Conservation (phyloP, 2,329 filamentous ascomycete species). For the Fusarium hainanense region DNA sequence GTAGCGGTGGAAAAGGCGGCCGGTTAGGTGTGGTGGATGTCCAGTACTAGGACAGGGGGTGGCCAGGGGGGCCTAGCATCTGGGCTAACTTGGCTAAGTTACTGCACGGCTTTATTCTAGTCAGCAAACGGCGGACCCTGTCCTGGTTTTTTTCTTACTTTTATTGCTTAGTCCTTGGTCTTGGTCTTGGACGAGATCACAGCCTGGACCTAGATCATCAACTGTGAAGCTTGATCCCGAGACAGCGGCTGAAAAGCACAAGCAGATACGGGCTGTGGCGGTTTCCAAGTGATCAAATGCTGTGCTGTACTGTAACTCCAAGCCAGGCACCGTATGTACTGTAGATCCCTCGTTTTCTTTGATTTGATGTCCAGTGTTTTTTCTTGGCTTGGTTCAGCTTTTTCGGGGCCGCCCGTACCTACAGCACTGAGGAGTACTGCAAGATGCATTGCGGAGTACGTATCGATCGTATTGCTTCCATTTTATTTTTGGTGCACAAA, state of each 20-base stretch:
- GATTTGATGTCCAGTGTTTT: slow-evolving; percentile 36
- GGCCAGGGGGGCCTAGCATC: slow-evolving; percentile 29
- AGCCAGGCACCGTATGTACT: slow-evolving; percentile 23
- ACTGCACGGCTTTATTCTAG: slow-evolving; percentile 39
- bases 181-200: slow-evolving; percentile 17
- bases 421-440: background rate
- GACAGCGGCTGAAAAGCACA: slow-evolving; percentile 3
- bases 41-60: slow-evolving; percentile 35
- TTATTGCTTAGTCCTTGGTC: slow-evolving; percentile 13
- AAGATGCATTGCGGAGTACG: background rate
- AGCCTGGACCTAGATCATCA: background rate
- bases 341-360: slow-evolving; percentile 34
- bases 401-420: slow-evolving; percentile 36
- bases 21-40: slow-evolving; percentile 42
- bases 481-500: slow-evolving; percentile 31
- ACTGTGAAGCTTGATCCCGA: background rate
- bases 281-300: background rate
- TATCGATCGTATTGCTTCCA: slow-evolving; percentile 20
- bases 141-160: slow-evolving; percentile 8
- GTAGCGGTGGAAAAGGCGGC: slow-evolving; percentile 40
- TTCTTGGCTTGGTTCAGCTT: slow-evolving; percentile 29
- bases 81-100: slow-evolving; percentile 33
- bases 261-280: slow-evolving; percentile 33
- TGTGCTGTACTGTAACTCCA: slow-evolving; percentile 3
- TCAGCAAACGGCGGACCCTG: slow-evolving; percentile 38